These are phyloP conservation scores for Thelephora terrestris DNA, from an alignment of 1,284 basidiomycete species.

Conservation along the genomic window DNA sequence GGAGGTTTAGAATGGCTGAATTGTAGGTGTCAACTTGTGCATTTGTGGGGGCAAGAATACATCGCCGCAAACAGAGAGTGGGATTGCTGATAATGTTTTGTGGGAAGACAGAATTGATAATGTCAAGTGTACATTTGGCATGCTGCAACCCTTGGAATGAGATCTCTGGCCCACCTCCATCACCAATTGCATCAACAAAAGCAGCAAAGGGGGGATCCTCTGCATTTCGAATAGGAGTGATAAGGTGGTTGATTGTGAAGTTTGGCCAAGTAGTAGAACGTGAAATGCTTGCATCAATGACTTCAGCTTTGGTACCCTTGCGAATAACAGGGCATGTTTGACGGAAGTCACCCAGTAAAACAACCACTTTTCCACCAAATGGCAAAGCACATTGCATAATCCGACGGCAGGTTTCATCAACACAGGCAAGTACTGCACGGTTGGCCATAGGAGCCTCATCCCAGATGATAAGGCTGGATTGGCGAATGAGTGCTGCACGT, in stretches of 20 bases:
- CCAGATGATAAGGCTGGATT: too few species aligned
- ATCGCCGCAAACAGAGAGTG: conserved; percentile 18
- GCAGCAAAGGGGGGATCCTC: conserved; percentile 25
- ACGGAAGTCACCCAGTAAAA: conserved; percentile 29
- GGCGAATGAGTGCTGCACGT: conserved; percentile 22
- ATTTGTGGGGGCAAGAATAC: conserved; percentile 30
- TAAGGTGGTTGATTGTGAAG: conserved; percentile 21
- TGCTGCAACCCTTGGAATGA: too few species aligned
- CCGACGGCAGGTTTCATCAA: conserved; percentile 18
- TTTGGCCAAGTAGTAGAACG: conserved; percentile 24
- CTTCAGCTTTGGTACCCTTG: conserved; percentile 17
- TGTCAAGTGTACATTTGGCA: too few species aligned
- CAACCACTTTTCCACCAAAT: conserved; percentile 29
- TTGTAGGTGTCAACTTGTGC: conserved; percentile 28
- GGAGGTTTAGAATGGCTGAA: conserved; percentile 16
- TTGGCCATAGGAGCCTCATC: conserved; percentile 33
- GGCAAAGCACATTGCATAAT: conserved; percentile 11
- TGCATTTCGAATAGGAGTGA: conserved; percentile 26
- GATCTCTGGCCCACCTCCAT: conserved; percentile 23
- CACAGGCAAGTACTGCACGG: conserved; percentile 22
- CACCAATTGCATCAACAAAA: conserved; percentile 29
- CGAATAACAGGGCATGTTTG: conserved; percentile 27
- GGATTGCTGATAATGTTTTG: too few species aligned
- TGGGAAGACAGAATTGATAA: too few species aligned
- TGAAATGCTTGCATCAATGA: conserved; percentile 27